Conservation (phyloP, 192 early-diverging fungal species). For the Entomortierella lignicola region DNA sequence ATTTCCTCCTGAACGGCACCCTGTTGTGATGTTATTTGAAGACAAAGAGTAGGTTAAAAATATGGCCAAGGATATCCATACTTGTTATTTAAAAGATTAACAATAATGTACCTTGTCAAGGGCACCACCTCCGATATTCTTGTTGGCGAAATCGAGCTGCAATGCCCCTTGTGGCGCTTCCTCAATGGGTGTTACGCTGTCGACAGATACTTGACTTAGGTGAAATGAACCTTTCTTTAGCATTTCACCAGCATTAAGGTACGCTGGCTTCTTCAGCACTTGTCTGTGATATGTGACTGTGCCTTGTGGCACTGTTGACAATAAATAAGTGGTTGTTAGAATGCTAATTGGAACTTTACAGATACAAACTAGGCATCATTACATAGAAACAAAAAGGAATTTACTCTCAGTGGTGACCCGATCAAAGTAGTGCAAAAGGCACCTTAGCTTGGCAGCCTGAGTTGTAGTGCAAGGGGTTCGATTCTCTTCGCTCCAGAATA, state of each 20-base stretch:
- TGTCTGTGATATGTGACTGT: slow-evolving; percentile 49
- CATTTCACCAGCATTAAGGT: slow-evolving; percentile 6
- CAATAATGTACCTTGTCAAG: slow-evolving; percentile 35
- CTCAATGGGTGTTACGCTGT: slow-evolving; percentile 26
- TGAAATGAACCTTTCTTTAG: background rate
- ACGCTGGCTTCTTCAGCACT: slow-evolving; percentile 40
- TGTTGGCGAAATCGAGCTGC: slow-evolving; percentile 51
- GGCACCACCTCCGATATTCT: slow-evolving; percentile 39
- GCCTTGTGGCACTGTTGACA: slow-evolving; percentile 33
- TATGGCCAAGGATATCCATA: too few species aligned
- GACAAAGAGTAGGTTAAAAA: too few species aligned
- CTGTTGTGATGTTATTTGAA: too few species aligned
- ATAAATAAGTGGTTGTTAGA: background rate
- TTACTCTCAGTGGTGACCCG: slow-evolving; percentile 47
- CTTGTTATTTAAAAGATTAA: background rate
- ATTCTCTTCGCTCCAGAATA: slow-evolving; percentile 45
- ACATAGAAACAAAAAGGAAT: background rate
- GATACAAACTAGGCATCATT: background rate
- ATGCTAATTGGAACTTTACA: background rate
- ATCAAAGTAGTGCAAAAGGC: slow-evolving; percentile 50
- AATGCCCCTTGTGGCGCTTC: slow-evolving; percentile 37
- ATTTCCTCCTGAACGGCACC: slow-evolving; percentile 52
- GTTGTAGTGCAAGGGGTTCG: slow-evolving; percentile 24
- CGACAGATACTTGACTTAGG: slow-evolving; percentile 19
- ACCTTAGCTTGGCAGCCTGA: slow-evolving; percentile 43